phyloP scores from a whole-genome alignment of 2,329 filamentous ascomycete genomes.

The Scedosporium minutisporum region DNA sequence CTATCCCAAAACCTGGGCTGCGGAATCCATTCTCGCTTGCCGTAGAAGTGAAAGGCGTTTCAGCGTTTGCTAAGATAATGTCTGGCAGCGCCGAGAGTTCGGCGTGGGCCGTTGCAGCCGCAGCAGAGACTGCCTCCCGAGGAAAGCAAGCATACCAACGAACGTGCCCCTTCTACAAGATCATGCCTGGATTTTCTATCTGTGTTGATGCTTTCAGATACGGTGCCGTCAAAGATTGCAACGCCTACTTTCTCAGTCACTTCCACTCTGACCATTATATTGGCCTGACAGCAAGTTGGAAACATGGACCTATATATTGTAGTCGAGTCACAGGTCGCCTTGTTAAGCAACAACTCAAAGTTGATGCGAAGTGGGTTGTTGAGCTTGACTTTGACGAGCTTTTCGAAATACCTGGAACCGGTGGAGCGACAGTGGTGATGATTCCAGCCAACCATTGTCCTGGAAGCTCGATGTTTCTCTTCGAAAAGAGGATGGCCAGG shows the following conservation, averaged over 20 bases:
- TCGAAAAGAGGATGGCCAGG: constrained; percentile 65
- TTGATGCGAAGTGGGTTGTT: constrained; percentile 77
- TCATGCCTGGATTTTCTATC: constrained; percentile 84
- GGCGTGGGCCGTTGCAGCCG: constrained; percentile 82
- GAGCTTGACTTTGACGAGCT: constrained; percentile 76
- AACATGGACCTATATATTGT: constrained; percentile 91
- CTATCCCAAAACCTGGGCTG: constrained; percentile 69
- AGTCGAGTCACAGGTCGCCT: constrained; percentile 86
- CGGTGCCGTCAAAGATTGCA: constrained; percentile 82
- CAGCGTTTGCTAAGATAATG: constrained; percentile 91
- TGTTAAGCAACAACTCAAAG: constrained; percentile 74
- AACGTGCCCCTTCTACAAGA: constrained; percentile 97
- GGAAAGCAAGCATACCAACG: constrained; percentile 81
- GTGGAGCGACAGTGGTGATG: constrained; percentile 84
- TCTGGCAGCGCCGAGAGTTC: constrained; percentile 79
- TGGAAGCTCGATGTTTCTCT: constrained; percentile 86
- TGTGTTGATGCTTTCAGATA: constrained; percentile 96
- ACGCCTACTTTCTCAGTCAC: constrained; percentile 93
- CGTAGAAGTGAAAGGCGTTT: constrained; percentile 28
- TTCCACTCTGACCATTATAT: constrained; percentile 98
- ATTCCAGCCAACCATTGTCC: constrained; percentile 95
- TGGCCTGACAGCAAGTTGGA: constrained; percentile 79
- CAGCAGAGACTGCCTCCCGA: constrained; percentile 64
- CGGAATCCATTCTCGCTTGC: constrained; percentile 62
- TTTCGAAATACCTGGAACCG: constrained; percentile 69